These are phyloP conservation scores for Penicillium sp. DNA, from an alignment of 2,329 filamentous ascomycete genomes.

Conservation along the genomic window DNA sequence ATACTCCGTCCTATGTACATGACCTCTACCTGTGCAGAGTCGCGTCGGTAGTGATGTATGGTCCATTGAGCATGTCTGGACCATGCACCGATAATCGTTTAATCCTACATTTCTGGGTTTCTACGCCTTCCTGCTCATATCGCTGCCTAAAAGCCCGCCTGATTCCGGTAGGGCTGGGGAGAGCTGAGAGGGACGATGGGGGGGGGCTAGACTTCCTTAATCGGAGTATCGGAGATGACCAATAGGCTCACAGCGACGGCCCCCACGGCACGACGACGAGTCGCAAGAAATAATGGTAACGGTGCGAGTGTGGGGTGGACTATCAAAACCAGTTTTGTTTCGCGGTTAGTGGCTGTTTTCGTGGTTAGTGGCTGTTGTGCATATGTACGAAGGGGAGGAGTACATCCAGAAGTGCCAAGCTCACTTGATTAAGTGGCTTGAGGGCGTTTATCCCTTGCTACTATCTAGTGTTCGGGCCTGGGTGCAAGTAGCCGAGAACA, in stretches of 20 bases:
- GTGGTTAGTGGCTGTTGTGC: not conserved
- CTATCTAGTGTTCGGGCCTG: not conserved
- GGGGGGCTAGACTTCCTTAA: not conserved
- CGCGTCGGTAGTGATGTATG: too few relatives aligned
- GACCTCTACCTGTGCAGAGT: not conserved
- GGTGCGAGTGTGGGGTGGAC: not conserved
- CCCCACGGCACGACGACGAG: not conserved
- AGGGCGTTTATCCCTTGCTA: conserved; percentile 1
- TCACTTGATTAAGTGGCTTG: not conserved
- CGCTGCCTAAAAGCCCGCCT: not conserved
- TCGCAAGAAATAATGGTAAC: conserved; percentile 1
- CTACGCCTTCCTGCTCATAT: too few relatives aligned
- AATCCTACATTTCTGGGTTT: too few relatives aligned
- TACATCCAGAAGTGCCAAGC: not conserved
- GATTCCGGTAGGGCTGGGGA: not conserved
- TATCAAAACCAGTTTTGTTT: not conserved
- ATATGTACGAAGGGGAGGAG: not conserved
- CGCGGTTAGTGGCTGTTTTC: too few relatives aligned
- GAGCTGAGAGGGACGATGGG: not conserved
- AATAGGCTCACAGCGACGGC: not conserved
- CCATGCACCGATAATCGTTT: too few relatives aligned
- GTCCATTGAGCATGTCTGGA: too few relatives aligned
- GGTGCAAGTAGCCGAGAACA: not conserved
- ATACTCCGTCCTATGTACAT: not conserved
- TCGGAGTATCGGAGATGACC: not conserved